Base-by-base conservation (phyloP, 176 grass and related monocot species). In the Chloris gayana region DNA sequence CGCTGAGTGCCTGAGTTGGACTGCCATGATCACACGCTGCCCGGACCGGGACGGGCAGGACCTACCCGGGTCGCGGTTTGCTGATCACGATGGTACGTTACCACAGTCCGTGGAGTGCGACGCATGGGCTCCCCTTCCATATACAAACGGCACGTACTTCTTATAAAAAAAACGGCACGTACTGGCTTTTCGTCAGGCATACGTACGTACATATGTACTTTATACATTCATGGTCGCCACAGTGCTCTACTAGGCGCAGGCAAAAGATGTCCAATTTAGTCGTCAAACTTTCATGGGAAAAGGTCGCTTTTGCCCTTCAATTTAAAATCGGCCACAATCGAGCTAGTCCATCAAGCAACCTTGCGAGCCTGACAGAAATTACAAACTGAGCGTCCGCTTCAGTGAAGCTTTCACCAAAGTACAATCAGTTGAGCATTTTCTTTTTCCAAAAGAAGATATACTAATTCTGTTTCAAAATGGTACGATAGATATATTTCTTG, bases 11-110 rank as follows among this genome's bases (percentile, higher is more conserved):
- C 14, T 29, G 70, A 80, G 45, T 84, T 84, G 82, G 87, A 65
- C 33, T 24, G 72, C 77, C 87, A 89, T 89, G 82, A 89, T 72
- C 78, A 65, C 78, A 41, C 87, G 72, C 57, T 80, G 67, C 60
- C 61, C 26, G 51, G 18, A 8, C 51, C 35, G 35, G 35, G 41
- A 49, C 18, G 51, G 9, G 21, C 38, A 14, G 64, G 64, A 21
- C 87, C 81, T 69, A 64, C 75, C 35, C 14, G 19, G 13, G 50
- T 38, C 14, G 69, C 46, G 80, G 69, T 18, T 42, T 59, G 29
- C 71, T 59, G 82, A 72, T 66, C 72, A 72, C 33, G 72, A 72
- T 53, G 70, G 61, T 56, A 67, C 63, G 58, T 42, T 75, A 67
- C 45, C 62, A 67, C 63, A 54, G 76, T 24, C 62, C 31, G 25